phyloP scores from a whole-genome alignment of 2,329 filamentous ascomycete species.

The Aspergillus transmontanensis region DNA sequence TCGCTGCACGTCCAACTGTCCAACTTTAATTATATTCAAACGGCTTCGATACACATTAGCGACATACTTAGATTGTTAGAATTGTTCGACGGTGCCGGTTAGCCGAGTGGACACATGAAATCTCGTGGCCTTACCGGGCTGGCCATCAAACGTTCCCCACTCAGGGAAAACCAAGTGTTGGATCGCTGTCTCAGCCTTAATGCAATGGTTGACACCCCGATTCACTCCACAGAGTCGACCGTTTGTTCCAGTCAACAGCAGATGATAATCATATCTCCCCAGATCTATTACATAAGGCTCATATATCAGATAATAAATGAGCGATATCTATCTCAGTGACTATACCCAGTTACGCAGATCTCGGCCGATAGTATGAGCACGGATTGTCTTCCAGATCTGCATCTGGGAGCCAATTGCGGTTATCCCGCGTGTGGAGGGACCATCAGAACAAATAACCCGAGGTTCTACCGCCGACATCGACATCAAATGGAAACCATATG shows the following conservation, averaged over 20 bases:
- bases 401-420: not conserved
- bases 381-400: not conserved
- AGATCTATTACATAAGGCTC: too few species aligned
- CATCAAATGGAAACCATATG: not conserved
- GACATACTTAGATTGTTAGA: not conserved
- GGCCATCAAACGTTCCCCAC: not conserved
- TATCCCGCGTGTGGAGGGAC: not conserved
- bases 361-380: not conserved
- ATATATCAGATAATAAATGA: not conserved
- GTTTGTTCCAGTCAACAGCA: too few species aligned
- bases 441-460: not conserved
- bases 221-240: not conserved
- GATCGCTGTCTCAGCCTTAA: not conserved
- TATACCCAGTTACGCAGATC: not conserved
- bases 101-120: not conserved
- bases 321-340: not conserved
- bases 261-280: too few species aligned
- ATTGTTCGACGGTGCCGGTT: not conserved
- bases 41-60: not conserved
- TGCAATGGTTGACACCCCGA: not conserved
- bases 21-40: conserved; percentile 1
- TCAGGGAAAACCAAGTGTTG: not conserved
- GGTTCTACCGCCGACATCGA: not conserved
- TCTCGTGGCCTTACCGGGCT: not conserved
- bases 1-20: not conserved